Conservation (phyloP, 805 yeast genomes). For the Cyberlindnera maritima region DNA sequence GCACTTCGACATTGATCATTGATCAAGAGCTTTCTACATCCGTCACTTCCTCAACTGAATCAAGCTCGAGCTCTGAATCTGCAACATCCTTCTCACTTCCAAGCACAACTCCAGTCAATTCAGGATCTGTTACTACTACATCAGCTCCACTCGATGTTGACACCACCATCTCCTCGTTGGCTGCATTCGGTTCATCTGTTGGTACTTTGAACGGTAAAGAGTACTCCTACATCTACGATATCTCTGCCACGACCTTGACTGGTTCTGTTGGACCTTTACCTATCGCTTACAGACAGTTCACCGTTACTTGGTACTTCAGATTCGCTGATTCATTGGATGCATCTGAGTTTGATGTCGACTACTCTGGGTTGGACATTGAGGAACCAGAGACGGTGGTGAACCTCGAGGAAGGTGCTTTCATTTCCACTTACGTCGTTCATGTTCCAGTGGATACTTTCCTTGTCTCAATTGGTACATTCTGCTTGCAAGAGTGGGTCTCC, state of each 20-base stretch:
- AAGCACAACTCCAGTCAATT: background rate
- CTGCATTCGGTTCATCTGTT: conserved; percentile 1
- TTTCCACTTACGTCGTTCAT: conserved; percentile 10
- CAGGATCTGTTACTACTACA: background rate
- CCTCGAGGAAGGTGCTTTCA: conserved; percentile 17
- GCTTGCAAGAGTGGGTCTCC: conserved; percentile 8
- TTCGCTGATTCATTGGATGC: conserved; percentile 14
- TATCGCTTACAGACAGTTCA: conserved; percentile 1
- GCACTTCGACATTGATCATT: background rate
- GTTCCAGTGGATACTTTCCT: background rate
- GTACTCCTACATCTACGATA: background rate
- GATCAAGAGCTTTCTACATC: background rate
- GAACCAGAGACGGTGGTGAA: conserved; percentile 14
- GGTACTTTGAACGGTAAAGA: conserved; percentile 1
- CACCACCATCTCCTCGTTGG: background rate
- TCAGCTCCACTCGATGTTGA: background rate
- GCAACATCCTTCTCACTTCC: background rate
- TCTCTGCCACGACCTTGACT: background rate
- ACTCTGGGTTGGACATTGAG: conserved; percentile 6
- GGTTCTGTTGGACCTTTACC: background rate
- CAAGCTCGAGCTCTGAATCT: background rate
- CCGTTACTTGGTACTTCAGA: conserved; percentile 20
- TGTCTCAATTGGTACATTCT: conserved; percentile 1
- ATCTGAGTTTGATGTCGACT: conserved; percentile 10
- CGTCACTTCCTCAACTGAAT: background rate